Conservation (phyloP, 179 eudicot genomes). For the Amaranthus tricolor region DNA sequence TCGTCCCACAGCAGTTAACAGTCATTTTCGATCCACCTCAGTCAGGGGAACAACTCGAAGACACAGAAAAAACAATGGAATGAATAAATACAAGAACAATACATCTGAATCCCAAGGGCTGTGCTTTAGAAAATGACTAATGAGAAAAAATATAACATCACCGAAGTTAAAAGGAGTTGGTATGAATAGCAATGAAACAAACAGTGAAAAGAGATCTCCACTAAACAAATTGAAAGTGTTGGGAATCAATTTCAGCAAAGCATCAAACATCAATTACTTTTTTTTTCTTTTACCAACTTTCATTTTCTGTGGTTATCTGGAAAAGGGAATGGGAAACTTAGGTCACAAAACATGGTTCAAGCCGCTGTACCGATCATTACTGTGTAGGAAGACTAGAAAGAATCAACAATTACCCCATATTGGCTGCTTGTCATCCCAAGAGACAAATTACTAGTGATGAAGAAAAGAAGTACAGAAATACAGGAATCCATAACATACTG, state of each 20-base stretch:
- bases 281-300: neutral
- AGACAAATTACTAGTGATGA: too few relatives aligned
- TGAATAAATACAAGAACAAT: neutral
- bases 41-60: neutral
- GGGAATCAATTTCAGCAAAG: conserved; percentile 10
- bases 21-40: neutral
- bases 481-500: too few relatives aligned
- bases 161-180: neutral
- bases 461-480: too few relatives aligned
- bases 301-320: neutral
- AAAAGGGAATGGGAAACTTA: neutral
- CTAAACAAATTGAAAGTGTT: neutral
- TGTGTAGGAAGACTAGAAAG: neutral
- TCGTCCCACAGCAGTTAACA: neutral
- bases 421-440: too few relatives aligned
- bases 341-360: too few relatives aligned
- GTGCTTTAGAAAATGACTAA: too few relatives aligned
- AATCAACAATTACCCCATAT: too few relatives aligned
- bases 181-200: neutral
- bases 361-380: neutral
- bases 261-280: too few relatives aligned
- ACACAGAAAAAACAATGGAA: neutral
- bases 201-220: neutral
- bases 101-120: neutral
- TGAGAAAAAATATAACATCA: neutral